These are phyloP conservation scores for Lasiodiplodia gonubiensis DNA, from an alignment of 2,329 filamentous ascomycete genomes.

Conservation along the genomic window DNA sequence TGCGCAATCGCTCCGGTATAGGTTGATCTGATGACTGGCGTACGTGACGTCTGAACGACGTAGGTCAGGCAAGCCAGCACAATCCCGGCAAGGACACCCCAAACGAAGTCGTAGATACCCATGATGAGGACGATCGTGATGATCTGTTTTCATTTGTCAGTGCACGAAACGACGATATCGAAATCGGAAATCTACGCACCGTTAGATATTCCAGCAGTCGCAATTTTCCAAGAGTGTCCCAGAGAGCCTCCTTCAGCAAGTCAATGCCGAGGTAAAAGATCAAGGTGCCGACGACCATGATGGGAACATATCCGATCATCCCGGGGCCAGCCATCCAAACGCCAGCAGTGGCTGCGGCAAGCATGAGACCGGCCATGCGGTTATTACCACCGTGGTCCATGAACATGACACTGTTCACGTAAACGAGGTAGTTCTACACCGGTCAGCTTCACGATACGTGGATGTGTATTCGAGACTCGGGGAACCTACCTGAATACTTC, in stretches of 20 bases:
- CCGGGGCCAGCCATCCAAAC: slow-evolving; percentile 85
- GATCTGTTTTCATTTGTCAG: slow-evolving; percentile 57
- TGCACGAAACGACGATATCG: slow-evolving; percentile 2
- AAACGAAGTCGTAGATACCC: slow-evolving; percentile 96
- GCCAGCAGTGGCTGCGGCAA: slow-evolving; percentile 78
- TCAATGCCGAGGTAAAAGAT: slow-evolving; percentile 97
- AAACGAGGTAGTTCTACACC: slow-evolving; percentile 88
- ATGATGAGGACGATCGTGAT: slow-evolving; percentile 91
- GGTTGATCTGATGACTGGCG: slow-evolving; percentile 86
- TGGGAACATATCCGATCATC: slow-evolving; percentile 91
- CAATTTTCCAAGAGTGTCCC: slow-evolving; percentile 86
- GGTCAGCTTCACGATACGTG: slow-evolving; percentile 34
- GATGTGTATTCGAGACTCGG: slow-evolving; percentile 2
- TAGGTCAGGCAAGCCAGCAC: slow-evolving; percentile 89
- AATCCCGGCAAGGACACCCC: slow-evolving; percentile 91
- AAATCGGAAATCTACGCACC: slow-evolving; percentile 51
- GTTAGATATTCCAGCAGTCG: slow-evolving; percentile 88
- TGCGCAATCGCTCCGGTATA: slow-evolving; percentile 88
- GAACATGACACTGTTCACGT: slow-evolving; percentile 96
- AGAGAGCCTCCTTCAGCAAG: slow-evolving; percentile 84
- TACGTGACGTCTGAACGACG: slow-evolving; percentile 87
- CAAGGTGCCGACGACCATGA: slow-evolving; percentile 94
- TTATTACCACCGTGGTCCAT: slow-evolving; percentile 90
- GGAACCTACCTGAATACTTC: slow-evolving; percentile 74
- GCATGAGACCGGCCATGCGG: slow-evolving; percentile 81